Base-by-base conservation (phyloP, 1,139 yeast species). In the Candida tetrigidarum region DNA sequence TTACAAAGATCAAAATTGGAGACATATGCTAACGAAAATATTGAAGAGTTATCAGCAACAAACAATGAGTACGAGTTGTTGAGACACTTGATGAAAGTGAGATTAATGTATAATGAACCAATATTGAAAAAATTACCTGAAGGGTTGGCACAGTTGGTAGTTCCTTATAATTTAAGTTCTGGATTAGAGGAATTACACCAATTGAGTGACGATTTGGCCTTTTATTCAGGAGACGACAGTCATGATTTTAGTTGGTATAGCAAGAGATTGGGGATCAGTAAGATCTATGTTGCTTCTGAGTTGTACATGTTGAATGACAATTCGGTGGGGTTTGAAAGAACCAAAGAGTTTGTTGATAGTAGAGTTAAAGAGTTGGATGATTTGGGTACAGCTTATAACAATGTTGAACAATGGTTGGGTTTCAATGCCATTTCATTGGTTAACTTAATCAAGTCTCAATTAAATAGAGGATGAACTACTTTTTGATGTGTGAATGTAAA, bases 221-320 rank as follows among this genome's bases (percentile, higher is more conserved):
- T 69, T 63, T 82, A 82, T 55, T 83, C 96, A 0, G 95, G 92
- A 3, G 97, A 92, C 60, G 67, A 74, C 44, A 81, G 95, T n/a
- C 80, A 85, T 49, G 97, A 90, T 63, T 84, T 88, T 63, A 85
- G 89, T 2, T 93, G 99, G 99, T 93, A 93, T 63, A 72, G 96
- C n/a, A 88, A 91, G 60, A 74, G 98, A 53, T 69, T 84, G 22
- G 78, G 88, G 5, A 63, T 92, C 23, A 77, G 90, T 15, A 74
- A 86, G 0, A 78, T 87, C 4, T 90, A 87, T 60, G 86, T 87
- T 1, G 76, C 85, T 28, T 63, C 84, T 32, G 97, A 93, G 62
- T 68, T 90, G 50, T 89, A 80, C 68, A 88, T 86, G 96, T 70
- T 89, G 38, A 86, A 79, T 54, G 97, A 92, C 62, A 70, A 72